Evolutionary conservation across 2,329 filamentous ascomycete species (phyloP), one percentile per base, ranked within the genome.

Genomic region (Polychaeton citri): DNA sequence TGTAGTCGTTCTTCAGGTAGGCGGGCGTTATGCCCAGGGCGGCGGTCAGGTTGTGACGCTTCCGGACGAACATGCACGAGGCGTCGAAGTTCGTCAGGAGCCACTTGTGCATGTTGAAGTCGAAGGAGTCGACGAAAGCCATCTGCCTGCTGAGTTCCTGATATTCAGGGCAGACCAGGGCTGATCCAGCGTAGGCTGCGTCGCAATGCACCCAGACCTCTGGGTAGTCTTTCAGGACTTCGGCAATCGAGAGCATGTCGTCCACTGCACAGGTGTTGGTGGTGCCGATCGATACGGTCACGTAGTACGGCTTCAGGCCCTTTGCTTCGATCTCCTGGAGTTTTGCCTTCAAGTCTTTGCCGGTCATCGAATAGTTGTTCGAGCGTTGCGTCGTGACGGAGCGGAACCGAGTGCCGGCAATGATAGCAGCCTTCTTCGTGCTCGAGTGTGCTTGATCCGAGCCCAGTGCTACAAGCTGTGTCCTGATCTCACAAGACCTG

Each of bases 61-160:
- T 71, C 43, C 79, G 77, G 33, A 95, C 76, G 61, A 76, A 96
- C 32, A 94, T 70, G 45, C 81, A 81, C 37, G 81, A 85, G 5
- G 73, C 73, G 52, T 96, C 88, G 51, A 95, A 95, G 60, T 93
- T 94, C 38, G 85, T 86, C 13, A 95, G 75, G 33, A 95, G 69
- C 88, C 88, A 95, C 65, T 96, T 96, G 69, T 95, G 87, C 73
- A 94, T 81, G 66, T 95, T 96, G 65, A 88, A 76, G 61, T 94
- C 79, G 70, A 93, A 94, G 44, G 79, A 86, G 64, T 94, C 82
- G 54, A 93, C 86, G 16, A 67, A 62, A 2, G 67, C 62, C 34
- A 88, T 69, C 6, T 74, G 62, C 16, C 64, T 53, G 1, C 77
- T 68, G 34, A 85, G 68, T 46, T 79, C 69, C 43, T 85, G 81